Evolutionary conservation across 768 basidiomycete species (phyloP).

Genomic region (Suillus lakei): DNA sequence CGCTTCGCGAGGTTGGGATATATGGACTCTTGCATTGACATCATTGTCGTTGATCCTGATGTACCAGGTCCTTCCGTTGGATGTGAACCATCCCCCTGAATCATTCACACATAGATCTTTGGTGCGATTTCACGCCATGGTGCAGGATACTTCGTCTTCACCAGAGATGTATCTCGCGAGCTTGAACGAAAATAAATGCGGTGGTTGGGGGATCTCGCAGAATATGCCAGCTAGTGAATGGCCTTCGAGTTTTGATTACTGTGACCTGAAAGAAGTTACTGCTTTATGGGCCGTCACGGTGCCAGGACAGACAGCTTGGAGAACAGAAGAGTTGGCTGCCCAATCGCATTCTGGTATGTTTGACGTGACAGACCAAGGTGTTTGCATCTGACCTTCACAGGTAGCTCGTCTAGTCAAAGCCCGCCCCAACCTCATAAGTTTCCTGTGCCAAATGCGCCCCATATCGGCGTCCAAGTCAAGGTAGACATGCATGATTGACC

Average conservation of each 20-base stretch:
- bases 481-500: constrained; percentile 34
- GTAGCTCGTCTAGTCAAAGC: constrained; percentile 28
- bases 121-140: constrained; percentile 76
- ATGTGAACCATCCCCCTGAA: constrained; percentile 51
- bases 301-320: constrained; percentile 72
- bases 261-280: constrained; percentile 62
- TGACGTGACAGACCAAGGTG: not conserved
- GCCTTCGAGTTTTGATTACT: constrained; percentile 41
- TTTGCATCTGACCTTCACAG: constrained; percentile 12
- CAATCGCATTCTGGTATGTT: constrained; percentile 24
- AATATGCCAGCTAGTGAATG: constrained; percentile 20
- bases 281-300: constrained; percentile 77
- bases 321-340: constrained; percentile 34
- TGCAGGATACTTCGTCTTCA: constrained; percentile 80
- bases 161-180: constrained; percentile 73
- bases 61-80: constrained; percentile 61
- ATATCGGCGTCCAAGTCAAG: constrained; percentile 78
- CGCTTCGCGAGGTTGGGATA: constrained; percentile 43
- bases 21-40: not conserved
- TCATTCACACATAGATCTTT: constrained; percentile 56
- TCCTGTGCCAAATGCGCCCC: constrained; percentile 54
- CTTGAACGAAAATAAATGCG: constrained; percentile 47
- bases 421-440: constrained; percentile 61
- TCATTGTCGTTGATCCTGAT: not conserved
- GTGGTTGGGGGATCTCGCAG: constrained; percentile 76